These are phyloP conservation scores for Fusarium sp. DNA, from an alignment of 2,329 filamentous ascomycete genomes.

Conservation along the genomic window DNA sequence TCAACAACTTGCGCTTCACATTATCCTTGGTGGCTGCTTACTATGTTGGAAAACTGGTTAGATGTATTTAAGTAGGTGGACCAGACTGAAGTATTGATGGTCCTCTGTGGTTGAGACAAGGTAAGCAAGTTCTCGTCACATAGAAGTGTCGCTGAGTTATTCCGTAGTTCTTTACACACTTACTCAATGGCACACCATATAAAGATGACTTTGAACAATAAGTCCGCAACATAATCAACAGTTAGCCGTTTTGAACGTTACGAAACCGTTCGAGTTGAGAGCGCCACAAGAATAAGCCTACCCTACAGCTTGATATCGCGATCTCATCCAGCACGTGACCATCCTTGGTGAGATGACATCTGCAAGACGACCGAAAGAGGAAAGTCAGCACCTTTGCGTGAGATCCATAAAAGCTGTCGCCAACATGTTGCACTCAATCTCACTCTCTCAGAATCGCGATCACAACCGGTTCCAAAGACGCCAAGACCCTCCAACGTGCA, in stretches of 20 bases:
- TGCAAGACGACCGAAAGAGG: slow-evolving; percentile 14
- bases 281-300: background rate
- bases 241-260: background rate
- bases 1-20: background rate
- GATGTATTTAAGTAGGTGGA: background rate
- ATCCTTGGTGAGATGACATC: background rate
- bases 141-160: background rate
- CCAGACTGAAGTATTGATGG: background rate
- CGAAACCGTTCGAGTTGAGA: background rate
- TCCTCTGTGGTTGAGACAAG: background rate
- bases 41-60: background rate
- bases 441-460: background rate
- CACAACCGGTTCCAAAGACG: background rate
- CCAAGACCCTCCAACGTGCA: background rate
- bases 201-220: background rate
- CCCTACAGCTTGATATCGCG: background rate
- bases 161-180: background rate
- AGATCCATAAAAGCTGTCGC: slow-evolving; percentile 33
- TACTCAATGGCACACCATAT: background rate
- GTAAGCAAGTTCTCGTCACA: background rate
- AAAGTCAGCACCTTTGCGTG: slow-evolving; percentile 6
- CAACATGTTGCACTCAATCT: slow-evolving; percentile 7
- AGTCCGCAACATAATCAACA: background rate
- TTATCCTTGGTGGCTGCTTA: background rate
- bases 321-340: slow-evolving; percentile 3